phyloP scores from a whole-genome alignment of 306 rosid species.

The Sphenostylis stenocarpa region DNA sequence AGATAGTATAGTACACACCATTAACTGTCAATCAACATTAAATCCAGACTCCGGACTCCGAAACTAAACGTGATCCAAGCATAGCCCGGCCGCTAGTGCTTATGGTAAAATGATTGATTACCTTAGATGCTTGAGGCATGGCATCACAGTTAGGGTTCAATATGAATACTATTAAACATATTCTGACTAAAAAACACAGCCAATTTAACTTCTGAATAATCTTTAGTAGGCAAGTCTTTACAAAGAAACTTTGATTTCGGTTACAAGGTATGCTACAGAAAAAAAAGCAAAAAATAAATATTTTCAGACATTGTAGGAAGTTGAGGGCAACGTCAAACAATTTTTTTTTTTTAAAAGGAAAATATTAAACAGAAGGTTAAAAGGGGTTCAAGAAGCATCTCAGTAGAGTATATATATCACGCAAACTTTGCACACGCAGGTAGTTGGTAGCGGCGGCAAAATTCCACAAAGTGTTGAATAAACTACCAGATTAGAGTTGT shows the following conservation, averaged over 20 bases:
- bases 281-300: neutral
- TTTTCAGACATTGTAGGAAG: neutral
- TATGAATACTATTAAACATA: neutral
- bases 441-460: slow-evolving; percentile 3
- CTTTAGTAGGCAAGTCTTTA: slow-evolving; percentile 5
- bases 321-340: neutral
- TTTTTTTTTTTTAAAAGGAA: no score
- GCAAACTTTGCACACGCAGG: neutral
- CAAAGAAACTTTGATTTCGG: neutral
- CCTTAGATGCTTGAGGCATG: neutral
- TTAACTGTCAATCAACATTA: neutral
- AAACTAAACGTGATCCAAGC: neutral
- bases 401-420: neutral
- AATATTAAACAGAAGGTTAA: slow-evolving; percentile 3
- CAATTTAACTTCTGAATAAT: neutral
- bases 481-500: slow-evolving; percentile 17
- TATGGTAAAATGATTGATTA: neutral
- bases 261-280: neutral
- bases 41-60: neutral
- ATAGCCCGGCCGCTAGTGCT: neutral
- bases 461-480: neutral
- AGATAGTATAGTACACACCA: neutral
- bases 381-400: neutral
- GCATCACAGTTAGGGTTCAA: neutral
- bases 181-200: neutral